Conservation (phyloP, 805 yeast genomes). For the Wickerhamomyces canadensis region DNA sequence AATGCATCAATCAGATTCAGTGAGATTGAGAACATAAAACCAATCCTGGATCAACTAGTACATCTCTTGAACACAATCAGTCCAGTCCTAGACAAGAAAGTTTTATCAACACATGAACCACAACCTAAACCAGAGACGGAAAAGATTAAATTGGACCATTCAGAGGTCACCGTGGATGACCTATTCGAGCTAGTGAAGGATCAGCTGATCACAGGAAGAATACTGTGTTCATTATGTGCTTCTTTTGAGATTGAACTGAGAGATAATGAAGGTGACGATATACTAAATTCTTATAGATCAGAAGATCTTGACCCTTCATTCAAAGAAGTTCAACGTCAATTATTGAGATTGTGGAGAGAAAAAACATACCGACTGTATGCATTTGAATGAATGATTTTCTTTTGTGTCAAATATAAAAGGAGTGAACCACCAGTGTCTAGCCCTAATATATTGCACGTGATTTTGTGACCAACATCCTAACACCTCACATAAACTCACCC, state of each 20-base stretch:
- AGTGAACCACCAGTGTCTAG: too few species aligned
- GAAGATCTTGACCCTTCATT: not conserved
- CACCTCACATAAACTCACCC: not conserved
- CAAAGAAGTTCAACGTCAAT: constrained; percentile 6
- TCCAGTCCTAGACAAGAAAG: constrained; percentile 20
- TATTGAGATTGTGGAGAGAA: constrained; percentile 21
- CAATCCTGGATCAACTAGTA: too few species aligned
- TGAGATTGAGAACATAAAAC: not conserved
- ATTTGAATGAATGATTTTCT: constrained; percentile 25
- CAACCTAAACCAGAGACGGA: not conserved
- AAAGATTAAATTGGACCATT: not conserved
- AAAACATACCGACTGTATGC: constrained; percentile 28
- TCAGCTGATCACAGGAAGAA: constrained; percentile 29
- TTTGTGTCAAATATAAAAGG: too few species aligned
- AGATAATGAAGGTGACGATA: constrained; percentile 11
- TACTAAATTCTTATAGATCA: constrained; percentile 2
- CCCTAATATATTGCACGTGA: not conserved
- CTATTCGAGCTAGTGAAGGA: constrained; percentile 21
- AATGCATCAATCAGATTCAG: not conserved
- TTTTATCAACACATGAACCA: not conserved
- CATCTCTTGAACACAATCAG: constrained; percentile 13
- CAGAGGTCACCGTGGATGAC: constrained; percentile 12
- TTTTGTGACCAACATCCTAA: not conserved
- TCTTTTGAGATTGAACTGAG: constrained; percentile 23
- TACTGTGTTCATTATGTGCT: constrained; percentile 30